These are phyloP conservation scores for Acacia pycnantha DNA, from an alignment of 331 rosid species.

Conservation along the genomic window DNA sequence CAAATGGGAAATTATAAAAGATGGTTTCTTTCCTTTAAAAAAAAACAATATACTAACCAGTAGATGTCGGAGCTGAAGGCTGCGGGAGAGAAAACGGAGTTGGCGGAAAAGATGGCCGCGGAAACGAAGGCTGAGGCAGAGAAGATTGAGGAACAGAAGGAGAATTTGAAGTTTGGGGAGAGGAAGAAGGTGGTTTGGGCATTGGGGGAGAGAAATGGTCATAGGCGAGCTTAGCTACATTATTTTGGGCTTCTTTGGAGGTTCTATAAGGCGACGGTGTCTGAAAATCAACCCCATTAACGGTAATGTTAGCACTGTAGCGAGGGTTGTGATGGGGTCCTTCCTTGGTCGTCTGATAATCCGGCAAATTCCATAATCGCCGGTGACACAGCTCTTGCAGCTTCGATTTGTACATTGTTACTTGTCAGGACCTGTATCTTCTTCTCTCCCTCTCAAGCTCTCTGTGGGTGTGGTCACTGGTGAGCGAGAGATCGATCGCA, in stretches of 20 bases:
- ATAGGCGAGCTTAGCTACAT: constrained; percentile 59
- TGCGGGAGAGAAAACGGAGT: constrained; percentile 24
- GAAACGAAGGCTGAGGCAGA: neutral
- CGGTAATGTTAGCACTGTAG: constrained; percentile 39
- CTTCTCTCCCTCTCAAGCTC: neutral
- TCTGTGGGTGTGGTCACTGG: neutral
- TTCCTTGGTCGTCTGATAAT: constrained; percentile 32
- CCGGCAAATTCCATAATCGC: constrained; percentile 44
- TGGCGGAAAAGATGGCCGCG: constrained; percentile 2
- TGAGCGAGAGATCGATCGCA: neutral
- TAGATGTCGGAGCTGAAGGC: constrained; percentile 22
- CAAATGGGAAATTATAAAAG: neutral
- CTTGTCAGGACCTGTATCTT: neutral
- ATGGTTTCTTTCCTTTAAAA: too few species aligned
- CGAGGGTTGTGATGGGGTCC: constrained; percentile 55
- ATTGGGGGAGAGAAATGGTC: constrained; percentile 30
- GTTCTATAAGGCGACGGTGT: neutral
- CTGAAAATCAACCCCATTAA: constrained; percentile 33
- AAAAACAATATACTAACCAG: neutral
- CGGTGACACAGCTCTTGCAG: constrained; percentile 60
- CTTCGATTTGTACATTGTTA: constrained; percentile 55
- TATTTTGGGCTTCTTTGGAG: constrained; percentile 56
- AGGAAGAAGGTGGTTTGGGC: neutral
- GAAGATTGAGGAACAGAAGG: constrained; percentile 12
- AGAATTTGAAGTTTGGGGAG: neutral